Evolutionary conservation across 208 protist genomes (phyloP).

Genomic region (Trypanosoma conorhini): DNA sequence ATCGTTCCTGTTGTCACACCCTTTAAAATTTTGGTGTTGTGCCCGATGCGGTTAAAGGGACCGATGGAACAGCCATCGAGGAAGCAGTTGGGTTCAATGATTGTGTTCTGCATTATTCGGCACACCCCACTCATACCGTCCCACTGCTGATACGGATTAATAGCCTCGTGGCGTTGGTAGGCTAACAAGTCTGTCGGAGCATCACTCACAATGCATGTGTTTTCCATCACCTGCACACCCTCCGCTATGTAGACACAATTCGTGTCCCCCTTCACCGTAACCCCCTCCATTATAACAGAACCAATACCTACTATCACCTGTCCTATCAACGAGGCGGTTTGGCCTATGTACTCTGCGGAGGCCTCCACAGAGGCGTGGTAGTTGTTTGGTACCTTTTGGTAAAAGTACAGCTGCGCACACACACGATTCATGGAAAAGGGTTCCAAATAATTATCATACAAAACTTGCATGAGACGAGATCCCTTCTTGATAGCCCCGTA

Average conservation of each 20-base stretch:
- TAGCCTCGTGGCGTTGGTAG: slow-evolving; percentile 80
- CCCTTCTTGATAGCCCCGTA: slow-evolving; percentile 57
- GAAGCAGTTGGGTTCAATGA: slow-evolving; percentile 88
- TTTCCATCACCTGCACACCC: slow-evolving; percentile 86
- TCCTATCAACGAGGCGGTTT: slow-evolving; percentile 81
- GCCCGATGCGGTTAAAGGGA: slow-evolving; percentile 86
- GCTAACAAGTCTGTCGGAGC: slow-evolving; percentile 76
- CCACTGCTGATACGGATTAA: slow-evolving; percentile 92
- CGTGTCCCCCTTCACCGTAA: slow-evolving; percentile 83
- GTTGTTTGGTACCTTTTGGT: slow-evolving; percentile 89
- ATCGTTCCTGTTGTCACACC: slow-evolving; percentile 88
- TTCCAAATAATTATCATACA: slow-evolving; percentile 91
- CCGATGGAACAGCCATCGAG: slow-evolving; percentile 89
- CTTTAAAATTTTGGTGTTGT: slow-evolving; percentile 90
- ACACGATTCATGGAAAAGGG: slow-evolving; percentile 89
- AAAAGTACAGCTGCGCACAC: slow-evolving; percentile 84
- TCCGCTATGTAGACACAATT: slow-evolving; percentile 88
- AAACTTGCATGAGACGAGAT: slow-evolving; percentile 82
- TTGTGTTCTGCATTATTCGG: slow-evolving; percentile 81
- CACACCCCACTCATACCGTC: slow-evolving; percentile 83
- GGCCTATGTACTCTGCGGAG: slow-evolving; percentile 82
- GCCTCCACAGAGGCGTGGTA: slow-evolving; percentile 80
- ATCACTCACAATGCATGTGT: slow-evolving; percentile 88
- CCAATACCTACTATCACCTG: slow-evolving; percentile 76
- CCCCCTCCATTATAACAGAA: slow-evolving; percentile 85